phyloP scores from a whole-genome alignment of 2,329 filamentous ascomycete genomes.

The Raffaelea deltoideospora region DNA sequence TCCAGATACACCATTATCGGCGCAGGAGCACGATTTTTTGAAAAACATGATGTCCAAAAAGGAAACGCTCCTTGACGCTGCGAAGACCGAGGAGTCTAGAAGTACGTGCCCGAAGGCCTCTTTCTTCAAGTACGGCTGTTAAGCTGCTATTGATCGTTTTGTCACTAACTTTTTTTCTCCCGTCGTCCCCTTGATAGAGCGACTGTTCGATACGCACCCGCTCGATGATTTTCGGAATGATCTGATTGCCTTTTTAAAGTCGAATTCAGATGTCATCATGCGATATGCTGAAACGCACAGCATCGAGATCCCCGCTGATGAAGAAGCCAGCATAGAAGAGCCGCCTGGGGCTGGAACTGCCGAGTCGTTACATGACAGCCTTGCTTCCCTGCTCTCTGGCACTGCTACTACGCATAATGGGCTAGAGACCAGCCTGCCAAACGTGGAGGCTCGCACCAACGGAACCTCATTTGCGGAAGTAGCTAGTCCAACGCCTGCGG shows the following conservation, averaged over 20 bases:
- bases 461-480: too few species aligned
- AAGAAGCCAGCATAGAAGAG: constrained; percentile 13
- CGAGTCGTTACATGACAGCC: too few species aligned
- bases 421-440: too few species aligned
- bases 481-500: too few species aligned
- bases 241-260: constrained; percentile 17
- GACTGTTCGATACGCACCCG: constrained; percentile 23
- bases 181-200: constrained; percentile 1
- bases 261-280: constrained; percentile 16
- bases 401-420: too few species aligned
- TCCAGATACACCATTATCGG: constrained; percentile 14
- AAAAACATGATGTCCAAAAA: constrained; percentile 14
- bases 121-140: neutral
- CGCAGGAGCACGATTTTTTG: constrained; percentile 8
- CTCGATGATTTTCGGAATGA: constrained; percentile 20
- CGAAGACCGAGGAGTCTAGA: constrained; percentile 29
- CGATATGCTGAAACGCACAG: constrained; percentile 23
- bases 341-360: neutral
- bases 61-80: constrained; percentile 33
- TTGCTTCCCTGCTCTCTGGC: neutral
- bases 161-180: neutral
- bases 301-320: constrained; percentile 19
- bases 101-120: constrained; percentile 8
- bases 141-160: neutral
- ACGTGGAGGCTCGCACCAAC: too few species aligned